Base-by-base conservation (phyloP, 805 yeast species). In the Starmerella sirachaensis region DNA sequence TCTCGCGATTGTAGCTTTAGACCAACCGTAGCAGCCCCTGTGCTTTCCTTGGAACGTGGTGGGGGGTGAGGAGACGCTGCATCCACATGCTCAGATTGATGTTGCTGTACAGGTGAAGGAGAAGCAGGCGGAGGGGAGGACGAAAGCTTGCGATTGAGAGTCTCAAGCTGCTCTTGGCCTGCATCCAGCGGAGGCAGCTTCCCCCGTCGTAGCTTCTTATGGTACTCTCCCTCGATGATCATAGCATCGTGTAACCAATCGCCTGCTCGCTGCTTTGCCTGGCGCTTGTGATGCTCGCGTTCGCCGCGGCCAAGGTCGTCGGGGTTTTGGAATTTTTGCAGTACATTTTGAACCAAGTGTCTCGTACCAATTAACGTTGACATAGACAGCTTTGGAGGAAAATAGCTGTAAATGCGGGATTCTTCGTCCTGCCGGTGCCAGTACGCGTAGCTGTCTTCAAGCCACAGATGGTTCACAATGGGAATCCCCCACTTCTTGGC, bases 401-500 rank as follows among this genome's bases (percentile, higher is more conserved):
- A 59, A 33, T 62, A 60, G 8, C 65, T 54, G 56, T 72, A 82
- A 22, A 70, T 62, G 3, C 70, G 64, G 12, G 56, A 51, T 0
- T 59, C 49, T 4, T 57, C 66, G 26, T 74, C 72, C 47, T 69
- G 66, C 5, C 65, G 47, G 35, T 59, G 60, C 86, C 91, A 80
- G 31, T 66, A 57, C 0, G 69, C 62, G 45, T 68, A 88, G 29
- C 84, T 70, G 38, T 81, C 86, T 52, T 88, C 97, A 11, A 88
- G 58, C 98, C 98, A 88, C 11, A 76, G 53, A 57, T 84, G 94
- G 52, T 80, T 85, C 1, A 82, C 76, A 2, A 78, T 63, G 21
- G 66, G 65, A 17, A 82, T 60, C 7, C 56, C 54, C 94, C 95
- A 85, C 43, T 68, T 66, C 24, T 63, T 54, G 0, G 91, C 93